A percentile compares a stretch with the other conserved stretches of the same genome.
phyloP scores from a whole-genome alignment of 1,139 yeast species.

The Suhomyces guaymorum region DNA sequence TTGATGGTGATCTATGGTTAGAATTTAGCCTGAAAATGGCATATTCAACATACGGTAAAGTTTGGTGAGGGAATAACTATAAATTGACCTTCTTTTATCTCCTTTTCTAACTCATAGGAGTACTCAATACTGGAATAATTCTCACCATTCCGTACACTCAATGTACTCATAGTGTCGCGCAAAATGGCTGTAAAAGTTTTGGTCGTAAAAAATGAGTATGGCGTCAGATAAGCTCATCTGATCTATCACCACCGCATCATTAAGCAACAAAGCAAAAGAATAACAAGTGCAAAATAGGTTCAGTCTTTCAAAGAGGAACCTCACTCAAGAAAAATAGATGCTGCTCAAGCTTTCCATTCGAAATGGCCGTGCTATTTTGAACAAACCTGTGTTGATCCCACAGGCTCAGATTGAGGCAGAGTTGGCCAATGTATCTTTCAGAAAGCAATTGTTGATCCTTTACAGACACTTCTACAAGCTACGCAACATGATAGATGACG shows the following conservation, averaged over 20 bases:
- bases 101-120: constrained; percentile 2
- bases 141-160: constrained; percentile 13
- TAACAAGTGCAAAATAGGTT: too few species aligned
- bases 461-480: constrained; percentile 38
- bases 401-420: constrained; percentile 3
- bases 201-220: neutral
- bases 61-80: constrained; percentile 14
- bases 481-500: constrained; percentile 25
- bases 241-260: too few species aligned
- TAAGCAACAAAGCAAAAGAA: too few species aligned
- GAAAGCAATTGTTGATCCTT: constrained; percentile 19
- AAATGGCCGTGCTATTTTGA: constrained; percentile 12
- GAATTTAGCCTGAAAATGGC: neutral
- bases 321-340: too few species aligned
- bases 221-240: neutral
- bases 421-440: constrained; percentile 10
- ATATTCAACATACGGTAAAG: constrained; percentile 16
- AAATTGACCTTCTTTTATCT: too few species aligned
- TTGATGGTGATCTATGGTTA: constrained; percentile 15
- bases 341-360: constrained; percentile 5
- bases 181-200: constrained; percentile 7
- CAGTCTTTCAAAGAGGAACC: too few species aligned
- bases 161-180: constrained; percentile 5
- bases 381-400: constrained; percentile 11
- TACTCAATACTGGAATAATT: constrained; percentile 18